phyloP scores from a whole-genome alignment of 345 rosid genomes.

The Brassica juncea region DNA sequence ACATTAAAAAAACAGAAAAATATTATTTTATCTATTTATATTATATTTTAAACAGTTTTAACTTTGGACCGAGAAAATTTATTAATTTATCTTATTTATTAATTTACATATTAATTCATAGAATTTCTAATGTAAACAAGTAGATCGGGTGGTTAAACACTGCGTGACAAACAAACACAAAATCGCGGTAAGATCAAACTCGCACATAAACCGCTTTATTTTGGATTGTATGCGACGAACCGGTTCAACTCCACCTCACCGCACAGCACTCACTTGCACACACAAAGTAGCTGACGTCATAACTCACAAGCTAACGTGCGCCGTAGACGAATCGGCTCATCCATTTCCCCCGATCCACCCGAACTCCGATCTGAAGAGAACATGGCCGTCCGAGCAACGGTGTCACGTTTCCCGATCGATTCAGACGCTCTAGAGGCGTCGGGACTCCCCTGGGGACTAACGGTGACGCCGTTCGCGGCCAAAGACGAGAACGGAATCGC shows the following conservation, averaged over 20 bases:
- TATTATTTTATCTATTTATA: too few relatives aligned
- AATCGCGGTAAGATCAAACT: too few relatives aligned
- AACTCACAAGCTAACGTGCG: not conserved
- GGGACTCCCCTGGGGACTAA: constrained; percentile 91
- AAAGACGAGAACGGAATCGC: constrained; percentile 78
- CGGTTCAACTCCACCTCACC: not conserved
- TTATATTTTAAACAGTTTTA: too few relatives aligned
- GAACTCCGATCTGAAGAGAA: not conserved
- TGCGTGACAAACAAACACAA: too few relatives aligned
- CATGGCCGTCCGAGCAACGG: constrained; percentile 86
- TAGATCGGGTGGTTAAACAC: too few relatives aligned
- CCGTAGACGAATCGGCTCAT: not conserved
- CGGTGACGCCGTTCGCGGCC: constrained; percentile 82
- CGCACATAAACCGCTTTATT: not conserved
- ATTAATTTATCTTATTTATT: too few relatives aligned
- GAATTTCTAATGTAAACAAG: too few relatives aligned
- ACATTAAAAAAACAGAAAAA: too few relatives aligned
- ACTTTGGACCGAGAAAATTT: too few relatives aligned
- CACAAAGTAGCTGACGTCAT: not conserved
- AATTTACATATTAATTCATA: too few relatives aligned
- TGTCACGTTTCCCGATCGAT: constrained; percentile 79
- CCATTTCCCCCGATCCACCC: constrained; percentile 2
- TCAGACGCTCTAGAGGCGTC: constrained; percentile 77
- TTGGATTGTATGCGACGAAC: not conserved
- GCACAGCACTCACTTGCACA: not conserved